Evolutionary conservation across 345 rosid species (phyloP), one percentile per base, ranked within the genome.

Genomic region (Salix exigua): DNA sequence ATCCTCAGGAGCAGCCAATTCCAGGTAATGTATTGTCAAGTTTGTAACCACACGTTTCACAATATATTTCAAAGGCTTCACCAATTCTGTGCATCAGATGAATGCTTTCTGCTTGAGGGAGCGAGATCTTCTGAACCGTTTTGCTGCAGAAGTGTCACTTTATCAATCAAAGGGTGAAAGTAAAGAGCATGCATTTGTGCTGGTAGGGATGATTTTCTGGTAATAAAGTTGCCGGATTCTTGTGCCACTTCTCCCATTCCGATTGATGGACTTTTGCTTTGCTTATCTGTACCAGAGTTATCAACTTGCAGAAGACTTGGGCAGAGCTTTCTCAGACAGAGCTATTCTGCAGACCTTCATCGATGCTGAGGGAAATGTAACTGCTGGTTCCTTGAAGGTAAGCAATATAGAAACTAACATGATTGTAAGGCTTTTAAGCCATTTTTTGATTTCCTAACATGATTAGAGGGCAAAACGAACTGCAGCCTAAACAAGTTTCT

Each of bases 251-350:
- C 50, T 78, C 73, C 73, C 44, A 38, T 72, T 75, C 75, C 67
- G 44, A 71, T 73, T 35, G 73, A 19, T 42, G 17, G 7, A 44
- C 13, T 70, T 26, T 46, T 16, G 13, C 18, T 19, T 72, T 67
- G 65, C 33, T 62, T 30, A 74, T 51, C 66, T 28, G 14, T 71
- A 38, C 73, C 89, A 95, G 99, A 85, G 83, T 82, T 88, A 93
- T 82, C 88, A 89, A 83, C 90, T 93, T 40, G 96, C 98, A 35
- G 96, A 90, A 82, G 99, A 95, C 85, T 75, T 95, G 75, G 94
- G 92, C 72, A 88, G 89, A 86, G 99, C 98, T 77, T 95, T 91
- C 82, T 80, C 98, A 12, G 99, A 95, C 75, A 83, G 92, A 82
- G 78, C 88, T 68, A 87, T 89, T 72, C 77, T 93, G 66, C 90